A percentile compares a stretch with the other conserved stretches of the same genome.
Conservation (phyloP, 2,329 filamentous ascomycete species). For the Biscogniauxia marginata region DNA sequence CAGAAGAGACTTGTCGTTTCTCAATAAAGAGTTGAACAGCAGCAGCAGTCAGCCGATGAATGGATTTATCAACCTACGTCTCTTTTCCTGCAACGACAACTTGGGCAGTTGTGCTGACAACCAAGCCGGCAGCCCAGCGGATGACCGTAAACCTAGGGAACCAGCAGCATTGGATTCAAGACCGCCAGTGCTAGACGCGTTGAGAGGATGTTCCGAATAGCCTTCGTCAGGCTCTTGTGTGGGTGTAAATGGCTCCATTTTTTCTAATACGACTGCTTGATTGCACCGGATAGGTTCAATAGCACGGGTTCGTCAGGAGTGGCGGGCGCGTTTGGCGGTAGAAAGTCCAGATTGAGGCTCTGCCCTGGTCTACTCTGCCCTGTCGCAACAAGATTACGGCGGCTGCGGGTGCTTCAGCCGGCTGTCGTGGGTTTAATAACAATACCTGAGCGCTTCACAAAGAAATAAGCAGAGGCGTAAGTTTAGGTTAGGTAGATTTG, state of each 20-base stretch:
- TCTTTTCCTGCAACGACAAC: constrained; percentile 49
- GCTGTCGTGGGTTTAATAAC: too few relatives aligned
- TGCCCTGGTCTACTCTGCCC: too few relatives aligned
- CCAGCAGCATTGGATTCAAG: constrained; percentile 28
- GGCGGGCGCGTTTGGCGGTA: neutral
- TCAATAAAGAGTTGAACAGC: too few relatives aligned
- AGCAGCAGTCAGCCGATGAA: too few relatives aligned
- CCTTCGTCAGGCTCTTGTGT: constrained; percentile 73
- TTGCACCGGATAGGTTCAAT: neutral
- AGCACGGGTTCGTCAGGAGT: too few relatives aligned
- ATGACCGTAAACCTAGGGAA: constrained; percentile 37
- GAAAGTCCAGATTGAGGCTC: neutral
- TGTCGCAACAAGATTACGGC: too few relatives aligned
- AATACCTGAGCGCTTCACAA: too few relatives aligned
- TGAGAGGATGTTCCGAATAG: constrained; percentile 75
- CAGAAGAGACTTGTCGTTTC: too few relatives aligned
- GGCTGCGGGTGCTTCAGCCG: too few relatives aligned
- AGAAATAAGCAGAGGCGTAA: too few relatives aligned
- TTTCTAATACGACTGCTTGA: constrained; percentile 1
- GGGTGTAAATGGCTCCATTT: constrained; percentile 48
- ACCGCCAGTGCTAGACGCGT: constrained; percentile 37
- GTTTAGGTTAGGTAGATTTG: too few relatives aligned
- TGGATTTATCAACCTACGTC: constrained; percentile 41
- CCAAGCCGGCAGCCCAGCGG: constrained; percentile 49
- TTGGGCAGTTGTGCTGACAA: constrained; percentile 49